A percentile compares a stretch with the other conserved stretches of the same genome.
phyloP scores from a whole-genome alignment of 495 filamentous ascomycete species.

The Daldinia childiae region DNA sequence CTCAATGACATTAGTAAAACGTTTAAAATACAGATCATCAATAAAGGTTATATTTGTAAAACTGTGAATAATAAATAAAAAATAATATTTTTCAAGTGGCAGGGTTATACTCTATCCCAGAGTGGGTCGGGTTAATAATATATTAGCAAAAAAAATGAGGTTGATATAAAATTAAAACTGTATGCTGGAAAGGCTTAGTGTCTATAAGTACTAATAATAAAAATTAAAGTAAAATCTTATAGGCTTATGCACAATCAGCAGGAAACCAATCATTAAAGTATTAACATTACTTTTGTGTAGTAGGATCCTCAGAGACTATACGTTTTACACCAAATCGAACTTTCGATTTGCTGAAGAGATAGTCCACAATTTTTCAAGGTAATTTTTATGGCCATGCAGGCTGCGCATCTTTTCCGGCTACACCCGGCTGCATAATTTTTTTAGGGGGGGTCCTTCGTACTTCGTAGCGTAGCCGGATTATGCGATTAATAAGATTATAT shows the following conservation, averaged over 20 bases:
- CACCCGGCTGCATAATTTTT: no score
- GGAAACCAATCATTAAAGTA: conserved; percentile 4
- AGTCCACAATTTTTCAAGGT: neutral
- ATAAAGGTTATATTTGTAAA: conserved; percentile 7
- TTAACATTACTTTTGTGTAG: conserved; percentile 2
- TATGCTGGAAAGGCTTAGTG: conserved; percentile 15
- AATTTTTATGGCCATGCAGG: no score
- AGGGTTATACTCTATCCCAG: no score
- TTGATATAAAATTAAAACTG: conserved; percentile 20
- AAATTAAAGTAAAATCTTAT: conserved; percentile 9
- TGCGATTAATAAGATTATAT: no score
- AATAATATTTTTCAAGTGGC: conserved; percentile 6
- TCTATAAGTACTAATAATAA: neutral
- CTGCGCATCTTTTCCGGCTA: no score
- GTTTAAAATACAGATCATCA: neutral
- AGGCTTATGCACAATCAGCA: conserved; percentile 15
- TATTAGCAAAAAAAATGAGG: conserved; percentile 13
- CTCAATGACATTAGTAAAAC: neutral
- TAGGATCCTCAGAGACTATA: no score
- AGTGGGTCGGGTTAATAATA: no score
- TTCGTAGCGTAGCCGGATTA: no score
- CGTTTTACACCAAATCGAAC: conserved; percentile 10
- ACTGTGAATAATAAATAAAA: conserved; percentile 3
- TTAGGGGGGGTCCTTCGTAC: no score
- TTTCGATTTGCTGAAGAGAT: conserved; percentile 17